Evolutionary conservation across 495 filamentous ascomycete genomes (phyloP), one percentile per base, ranked within the genome.

Genomic region (Hyaloscypha bicolor): DNA sequence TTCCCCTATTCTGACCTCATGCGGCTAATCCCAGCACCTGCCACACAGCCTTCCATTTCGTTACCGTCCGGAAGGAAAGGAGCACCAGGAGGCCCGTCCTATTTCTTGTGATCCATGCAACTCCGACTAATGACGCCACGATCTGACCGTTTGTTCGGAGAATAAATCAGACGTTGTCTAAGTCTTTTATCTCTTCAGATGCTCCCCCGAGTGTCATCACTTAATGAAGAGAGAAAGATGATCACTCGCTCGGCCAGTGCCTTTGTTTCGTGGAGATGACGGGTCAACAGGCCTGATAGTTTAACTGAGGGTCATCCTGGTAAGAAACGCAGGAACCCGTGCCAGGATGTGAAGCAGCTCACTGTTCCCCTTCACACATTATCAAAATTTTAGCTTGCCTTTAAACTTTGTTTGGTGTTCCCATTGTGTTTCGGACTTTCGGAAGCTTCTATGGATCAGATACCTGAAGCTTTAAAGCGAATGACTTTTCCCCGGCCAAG

Each of bases 271-370:
- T 16, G 16, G 42, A 48, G 9, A 48, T 48, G 53, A 56, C 9
- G 9, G 53, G 22, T 56, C 53, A 56, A 56, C 21, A 32, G 53
- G 22, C 53, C 53, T 25, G 19, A 29, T 8, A 56, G 12, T 29
- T 56, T 9, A 9, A 25, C 53, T 29, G 53, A 56, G 53, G 56
- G 16, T 33, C n/a, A 60, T 37, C 56, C 56, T 60, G 14, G 56
- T 21, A 35, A 21, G 22, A 16, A 4, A 60, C 35, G 56, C 56
- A 60, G 56, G 56, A 12, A 60, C 56, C 31, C 56, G 6, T 16
- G 9, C 42, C 9, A 37, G 32, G 22, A 32, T 60, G 22, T 53
- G 53, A 56, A 56, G 53, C 53, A 8, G 21, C 21, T 56, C 53
- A 12, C 30, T 12, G 25, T 3, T 25, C 3, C 1, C 42, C 16